Base-by-base conservation (phyloP, 208 protist species). In the Crithidia fasciculata region DNA sequence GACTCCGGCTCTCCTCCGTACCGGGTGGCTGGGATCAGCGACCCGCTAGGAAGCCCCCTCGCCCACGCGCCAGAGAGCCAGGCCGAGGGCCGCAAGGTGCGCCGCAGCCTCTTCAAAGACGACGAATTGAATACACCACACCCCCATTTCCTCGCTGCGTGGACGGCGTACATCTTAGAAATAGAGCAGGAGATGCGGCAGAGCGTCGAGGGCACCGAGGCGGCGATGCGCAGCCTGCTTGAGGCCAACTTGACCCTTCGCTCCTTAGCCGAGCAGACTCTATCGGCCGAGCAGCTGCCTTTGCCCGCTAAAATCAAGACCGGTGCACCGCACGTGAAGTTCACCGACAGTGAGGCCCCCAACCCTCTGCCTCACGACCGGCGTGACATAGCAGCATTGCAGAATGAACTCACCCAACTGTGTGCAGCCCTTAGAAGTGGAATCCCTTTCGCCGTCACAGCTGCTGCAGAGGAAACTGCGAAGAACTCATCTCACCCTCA, bases 161-260 rank as follows among this genome's bases (percentile, higher is more conserved):
- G 36, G 59, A 4, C 41, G 59, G 37, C 5, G 8, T 47, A 28
- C 18, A 4, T 76, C 12, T 49, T 41, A 2, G 68, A 71, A 49
- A 49, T 56, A 44, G 74, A 80, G 50, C 37, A 8, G 19, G 37
- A 39, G 18, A 65, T 44, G 19, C 67, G 74, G 8, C 44, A 66
- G 53, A 53, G 63, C 18, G 40, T 84, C 12, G 57, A 74, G 57
- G 4, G 47, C 36, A 55, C 47, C 1, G 75, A 80, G 63, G 39
- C n/a, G 16, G 63, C 79, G 10, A 57, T 70, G 57, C 69, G 69
- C 18, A 19, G 59, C 13, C 19, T 80, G 69, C 69, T 80, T 18
- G 49, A 50, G 36, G 60, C 67, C 18, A 55, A 60, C 41, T 45
- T 15, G 2, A 36, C 19, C 6, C 43, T 75, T 13, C 60, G 47